Base-by-base conservation (phyloP, 305 asterid genomes). In the Fraxinus dipetala region DNA sequence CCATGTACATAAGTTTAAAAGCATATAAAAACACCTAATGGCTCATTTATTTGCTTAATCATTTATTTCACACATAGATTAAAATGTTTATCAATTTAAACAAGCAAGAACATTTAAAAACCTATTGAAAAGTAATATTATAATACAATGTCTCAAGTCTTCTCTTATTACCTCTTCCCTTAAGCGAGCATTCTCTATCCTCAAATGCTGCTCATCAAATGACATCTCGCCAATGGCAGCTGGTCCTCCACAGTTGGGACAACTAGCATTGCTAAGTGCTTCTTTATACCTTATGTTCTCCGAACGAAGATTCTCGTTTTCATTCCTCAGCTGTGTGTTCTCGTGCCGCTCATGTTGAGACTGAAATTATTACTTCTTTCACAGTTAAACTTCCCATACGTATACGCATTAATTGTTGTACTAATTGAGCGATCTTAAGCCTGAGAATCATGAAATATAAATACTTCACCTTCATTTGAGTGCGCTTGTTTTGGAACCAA, bases 161-260 rank as follows among this genome's bases (percentile, higher is more conserved):
- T 30, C 30, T 69, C 13, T 81, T 14, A 4, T 26, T 85, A 94
- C 99, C 97, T 95, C 99, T 86, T 94, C 99, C 79, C 98, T 88
- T 31, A 95, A 83, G 51, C 99, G 97, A 85, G 90, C 95, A 80
- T 95, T 95, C 76, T 95, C 98, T 20, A 95, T 91, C 86, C 98
- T 84, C 81, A 95, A 89, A 83, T 95, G 98, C 83, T 95, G 99
- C 89, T 95, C 99, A 26, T 95, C 99, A 6, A 91, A 94, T 0
- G 99, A 94, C 99, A 95, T 93, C 85, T 94, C 98, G 1, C 98
- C 98, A 6, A 95, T 91, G 80, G 97, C 92, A 0, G 99, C 99
- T 0, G 98, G 96, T 0, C 98, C 99, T 0, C 97, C 99, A 65
- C 99, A 95, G 78, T 89, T 94, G 1, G 99, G 99, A 61, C 99